phyloP scores from a whole-genome alignment of 768 basidiomycete genomes.

The Suillus weaverae region DNA sequence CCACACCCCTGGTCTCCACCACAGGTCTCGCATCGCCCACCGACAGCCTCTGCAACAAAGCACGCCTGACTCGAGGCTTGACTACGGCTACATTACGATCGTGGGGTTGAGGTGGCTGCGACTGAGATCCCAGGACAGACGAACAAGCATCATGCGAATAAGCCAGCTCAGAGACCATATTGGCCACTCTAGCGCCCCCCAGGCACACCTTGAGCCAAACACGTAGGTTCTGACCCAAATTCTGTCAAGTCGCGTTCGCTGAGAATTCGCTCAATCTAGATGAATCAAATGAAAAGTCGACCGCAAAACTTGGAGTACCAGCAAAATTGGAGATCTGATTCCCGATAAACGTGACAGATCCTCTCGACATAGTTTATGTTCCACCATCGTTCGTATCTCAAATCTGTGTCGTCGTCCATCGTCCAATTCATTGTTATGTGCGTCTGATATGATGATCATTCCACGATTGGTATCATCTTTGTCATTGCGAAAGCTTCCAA shows the following conservation, averaged over 20 bases:
- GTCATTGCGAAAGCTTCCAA: background rate
- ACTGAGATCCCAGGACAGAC: conserved; percentile 10
- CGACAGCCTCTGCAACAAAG: background rate
- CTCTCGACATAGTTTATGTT: background rate
- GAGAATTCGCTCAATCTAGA: background rate
- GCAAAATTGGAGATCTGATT: background rate
- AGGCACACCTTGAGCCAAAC: background rate
- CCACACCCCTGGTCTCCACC: no score
- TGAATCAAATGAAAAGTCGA: background rate
- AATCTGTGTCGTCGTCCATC: background rate
- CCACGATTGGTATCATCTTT: background rate
- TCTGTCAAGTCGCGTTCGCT: background rate
- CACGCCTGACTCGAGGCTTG: background rate
- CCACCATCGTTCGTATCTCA: background rate
- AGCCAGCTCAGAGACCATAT: no score
- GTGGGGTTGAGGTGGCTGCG: conserved; percentile 17
- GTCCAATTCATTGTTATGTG: background rate
- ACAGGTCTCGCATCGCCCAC: no score
- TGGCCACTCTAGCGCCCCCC: background rate
- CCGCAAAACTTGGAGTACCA: background rate
- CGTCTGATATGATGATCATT: background rate
- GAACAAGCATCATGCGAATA: conserved; percentile 19
- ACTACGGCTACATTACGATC: conserved; percentile 23
- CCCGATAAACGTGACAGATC: background rate
- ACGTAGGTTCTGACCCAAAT: background rate